Evolutionary conservation across 2,329 filamentous ascomycete genomes (phyloP).

Genomic region (Talaromyces sp.): DNA sequence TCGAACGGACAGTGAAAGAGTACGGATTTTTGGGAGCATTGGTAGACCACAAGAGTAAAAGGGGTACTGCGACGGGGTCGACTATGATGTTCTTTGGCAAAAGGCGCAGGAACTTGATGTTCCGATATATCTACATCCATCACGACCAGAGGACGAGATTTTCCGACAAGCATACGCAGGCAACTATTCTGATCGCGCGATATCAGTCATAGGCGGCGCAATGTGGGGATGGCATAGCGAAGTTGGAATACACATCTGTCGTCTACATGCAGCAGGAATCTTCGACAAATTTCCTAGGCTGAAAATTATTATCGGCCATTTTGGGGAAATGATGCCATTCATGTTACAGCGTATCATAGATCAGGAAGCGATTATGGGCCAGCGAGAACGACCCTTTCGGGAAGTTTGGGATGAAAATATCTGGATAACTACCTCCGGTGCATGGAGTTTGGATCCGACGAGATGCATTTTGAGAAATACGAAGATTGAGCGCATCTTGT

Average conservation of each 20-base stretch:
- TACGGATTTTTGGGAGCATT: background rate
- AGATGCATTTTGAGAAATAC: background rate
- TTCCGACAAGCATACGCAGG: background rate
- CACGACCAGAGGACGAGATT: background rate
- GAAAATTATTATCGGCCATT: background rate
- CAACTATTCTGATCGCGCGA: background rate
- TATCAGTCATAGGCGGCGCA: background rate
- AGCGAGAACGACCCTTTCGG: background rate
- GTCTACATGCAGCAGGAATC: background rate
- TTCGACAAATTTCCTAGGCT: background rate
- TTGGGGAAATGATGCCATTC: background rate
- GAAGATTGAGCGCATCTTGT: background rate
- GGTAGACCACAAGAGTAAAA: background rate
- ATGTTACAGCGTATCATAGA: background rate
- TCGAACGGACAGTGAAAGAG: background rate
- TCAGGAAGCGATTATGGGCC: background rate
- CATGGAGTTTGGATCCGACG: background rate
- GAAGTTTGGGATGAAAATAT: background rate
- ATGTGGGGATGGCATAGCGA: slow-evolving; percentile 6
- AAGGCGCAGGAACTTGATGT: background rate
- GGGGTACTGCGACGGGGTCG: background rate
- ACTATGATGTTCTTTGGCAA: background rate
- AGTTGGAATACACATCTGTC: background rate
- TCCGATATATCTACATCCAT: background rate
- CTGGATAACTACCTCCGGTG: background rate